phyloP scores from a whole-genome alignment of 2,329 filamentous ascomycete species.

The Triangularia verruculosa region DNA sequence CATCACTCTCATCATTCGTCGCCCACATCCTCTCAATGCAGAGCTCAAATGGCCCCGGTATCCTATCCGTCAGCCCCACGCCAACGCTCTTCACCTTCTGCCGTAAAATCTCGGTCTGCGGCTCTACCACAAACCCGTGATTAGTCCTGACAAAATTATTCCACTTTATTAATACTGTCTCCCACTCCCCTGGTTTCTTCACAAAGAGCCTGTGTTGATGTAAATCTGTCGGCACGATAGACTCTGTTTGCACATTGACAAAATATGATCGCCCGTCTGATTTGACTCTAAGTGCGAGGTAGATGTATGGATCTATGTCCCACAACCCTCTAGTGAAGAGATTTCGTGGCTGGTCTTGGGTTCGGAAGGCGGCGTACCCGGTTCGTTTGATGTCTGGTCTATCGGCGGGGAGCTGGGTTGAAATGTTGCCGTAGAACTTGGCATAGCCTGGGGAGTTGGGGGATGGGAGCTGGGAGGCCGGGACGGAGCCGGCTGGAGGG shows the following conservation, averaged over 20 bases:
- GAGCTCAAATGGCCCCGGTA: slow-evolving; percentile 85
- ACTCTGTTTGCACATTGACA: slow-evolving; percentile 92
- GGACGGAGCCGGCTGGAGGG: slow-evolving; percentile 16
- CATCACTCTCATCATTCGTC: slow-evolving; percentile 62
- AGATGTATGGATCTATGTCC: slow-evolving; percentile 87
- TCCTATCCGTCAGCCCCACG: slow-evolving; percentile 82
- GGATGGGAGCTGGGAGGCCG: slow-evolving; percentile 24
- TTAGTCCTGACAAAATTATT: slow-evolving; percentile 94
- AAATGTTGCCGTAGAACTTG: slow-evolving; percentile 85
- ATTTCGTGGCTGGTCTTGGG: slow-evolving; percentile 69
- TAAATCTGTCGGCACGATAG: slow-evolving; percentile 88
- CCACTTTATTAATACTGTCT: slow-evolving; percentile 89
- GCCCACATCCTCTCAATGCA: slow-evolving; percentile 87
- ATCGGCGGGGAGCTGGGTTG: slow-evolving; percentile 74
- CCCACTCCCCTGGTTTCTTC: slow-evolving; percentile 80
- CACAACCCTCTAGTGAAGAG: slow-evolving; percentile 84
- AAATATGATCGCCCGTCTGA: slow-evolving; percentile 91
- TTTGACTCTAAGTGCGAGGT: slow-evolving; percentile 83
- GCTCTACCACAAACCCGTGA: slow-evolving; percentile 86
- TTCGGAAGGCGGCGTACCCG: slow-evolving; percentile 90
- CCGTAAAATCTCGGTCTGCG: slow-evolving; percentile 83
- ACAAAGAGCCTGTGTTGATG: slow-evolving; percentile 90
- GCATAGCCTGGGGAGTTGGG: slow-evolving; percentile 54
- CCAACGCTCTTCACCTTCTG: slow-evolving; percentile 84
- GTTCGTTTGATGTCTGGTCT: slow-evolving; percentile 71